phyloP scores from a whole-genome alignment of 2,329 filamentous ascomycete genomes.

The Mariannaea elegans region DNA sequence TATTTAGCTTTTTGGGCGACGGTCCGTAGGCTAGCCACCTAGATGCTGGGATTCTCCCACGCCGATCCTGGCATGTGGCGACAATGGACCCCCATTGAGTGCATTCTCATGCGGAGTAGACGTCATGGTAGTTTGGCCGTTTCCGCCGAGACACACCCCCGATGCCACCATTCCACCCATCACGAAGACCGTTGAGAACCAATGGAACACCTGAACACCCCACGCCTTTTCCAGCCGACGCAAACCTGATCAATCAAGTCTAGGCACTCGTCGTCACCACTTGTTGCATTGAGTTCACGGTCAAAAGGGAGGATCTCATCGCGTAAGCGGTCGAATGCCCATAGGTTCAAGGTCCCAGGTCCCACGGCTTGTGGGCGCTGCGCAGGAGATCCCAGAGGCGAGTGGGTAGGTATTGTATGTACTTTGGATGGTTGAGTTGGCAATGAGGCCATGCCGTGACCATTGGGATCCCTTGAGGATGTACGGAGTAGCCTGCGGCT shows the following conservation, averaged over 20 bases:
- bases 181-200: neutral
- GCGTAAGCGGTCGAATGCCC: slow-evolving; percentile 30
- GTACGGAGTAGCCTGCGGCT: slow-evolving; percentile 1
- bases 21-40: slow-evolving; percentile 37
- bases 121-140: slow-evolving; percentile 38
- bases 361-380: neutral
- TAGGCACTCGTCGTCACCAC: slow-evolving; percentile 16
- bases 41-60: slow-evolving; percentile 34
- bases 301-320: slow-evolving; percentile 25
- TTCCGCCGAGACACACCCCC: slow-evolving; percentile 29
- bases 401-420: slow-evolving; percentile 15
- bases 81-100: slow-evolving; percentile 36
- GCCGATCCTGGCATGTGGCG: slow-evolving; percentile 34
- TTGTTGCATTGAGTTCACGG: slow-evolving; percentile 24
- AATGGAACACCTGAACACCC: slow-evolving; percentile 14
- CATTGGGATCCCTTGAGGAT: no score
- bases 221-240: slow-evolving; percentile 15
- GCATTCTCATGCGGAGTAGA: slow-evolving; percentile 34
- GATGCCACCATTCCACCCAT: slow-evolving; percentile 3
- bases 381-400: slow-evolving; percentile 20
- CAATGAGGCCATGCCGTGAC: neutral
- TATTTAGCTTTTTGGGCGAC: slow-evolving; percentile 38
- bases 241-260: slow-evolving; percentile 13
- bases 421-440: neutral
- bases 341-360: slow-evolving; percentile 27